Evolutionary conservation across 768 basidiomycete genomes (phyloP).

Genomic region (Mrakia hoshinonis): DNA sequence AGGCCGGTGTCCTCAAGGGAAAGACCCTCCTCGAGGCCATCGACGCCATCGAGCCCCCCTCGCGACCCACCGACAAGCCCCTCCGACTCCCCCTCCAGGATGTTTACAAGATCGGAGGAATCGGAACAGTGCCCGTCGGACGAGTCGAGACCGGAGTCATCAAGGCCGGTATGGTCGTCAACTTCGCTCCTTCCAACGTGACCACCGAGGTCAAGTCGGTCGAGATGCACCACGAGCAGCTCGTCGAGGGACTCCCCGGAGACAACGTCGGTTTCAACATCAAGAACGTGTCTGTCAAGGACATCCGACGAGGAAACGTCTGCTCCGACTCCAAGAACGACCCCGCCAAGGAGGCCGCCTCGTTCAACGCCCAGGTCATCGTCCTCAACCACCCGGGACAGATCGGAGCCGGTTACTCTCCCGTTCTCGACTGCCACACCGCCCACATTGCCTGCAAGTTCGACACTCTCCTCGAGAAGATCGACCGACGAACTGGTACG

Average conservation of each 20-base stretch:
- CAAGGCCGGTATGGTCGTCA: constrained; percentile 94
- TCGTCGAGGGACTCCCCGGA: constrained; percentile 86
- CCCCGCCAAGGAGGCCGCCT: constrained; percentile 97
- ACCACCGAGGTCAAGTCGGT: constrained; percentile 99
- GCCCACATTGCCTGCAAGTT: constrained; percentile 70
- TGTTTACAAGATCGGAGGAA: constrained; percentile 99
- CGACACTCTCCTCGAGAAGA: constrained; percentile 96
- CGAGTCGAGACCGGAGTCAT: constrained; percentile 99
- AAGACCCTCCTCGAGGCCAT: constrained; percentile 99
- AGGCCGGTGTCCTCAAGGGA: constrained; percentile 86
- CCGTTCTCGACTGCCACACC: constrained; percentile 99
- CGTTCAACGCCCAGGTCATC: constrained; percentile 98
- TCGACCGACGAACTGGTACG: constrained; percentile 86
- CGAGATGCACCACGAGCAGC: constrained; percentile 72
- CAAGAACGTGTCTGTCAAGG: constrained; percentile 83
- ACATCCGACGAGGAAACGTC: constrained; percentile 99
- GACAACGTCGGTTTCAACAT: constrained; percentile 67
- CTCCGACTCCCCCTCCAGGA: constrained; percentile 99
- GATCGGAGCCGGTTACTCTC: constrained; percentile 97
- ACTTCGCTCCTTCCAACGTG: constrained; percentile 55
- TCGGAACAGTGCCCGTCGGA: constrained; percentile 99
- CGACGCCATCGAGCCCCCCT: constrained; percentile 96
- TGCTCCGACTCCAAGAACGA: constrained; percentile 99
- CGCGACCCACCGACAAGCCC: constrained; percentile 96
- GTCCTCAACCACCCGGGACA: constrained; percentile 99